Evolutionary conservation across 345 rosid genomes (phyloP), one percentile per base, ranked within the genome.

Genomic region (Cardamine resedifolia): DNA sequence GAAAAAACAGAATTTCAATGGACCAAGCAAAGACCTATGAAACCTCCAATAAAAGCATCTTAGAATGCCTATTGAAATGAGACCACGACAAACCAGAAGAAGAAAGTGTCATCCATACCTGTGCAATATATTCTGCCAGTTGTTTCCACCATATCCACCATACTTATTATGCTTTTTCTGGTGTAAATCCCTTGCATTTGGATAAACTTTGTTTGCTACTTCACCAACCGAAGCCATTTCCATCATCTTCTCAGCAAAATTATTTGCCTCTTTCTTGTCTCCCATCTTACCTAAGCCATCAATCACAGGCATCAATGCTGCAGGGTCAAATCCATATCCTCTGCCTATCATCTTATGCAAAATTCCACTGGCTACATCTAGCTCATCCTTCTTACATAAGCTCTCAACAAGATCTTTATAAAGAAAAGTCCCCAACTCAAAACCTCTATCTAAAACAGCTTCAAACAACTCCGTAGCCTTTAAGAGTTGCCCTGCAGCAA

Each of bases 231-330:
- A 84, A 82, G 87, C 88, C 92, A 86, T 84, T 71, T 86, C 96
- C 96, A 88, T 84, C 95, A 94, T 88, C 80, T 72, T 88, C 79
- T 91, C 92, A 3, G 92, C 86, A 71, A 91, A 89, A 71, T 71
- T 81, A 73, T 90, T 85, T 61, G 91, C 97, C 58, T 90, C 86
- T 16, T 76, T 81, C 79, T 90, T 90, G 59, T 81, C 84, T 76
- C 96, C 98, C 64, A 47, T 74, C 63, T 82, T 80, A 66, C 82
- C 80, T 64, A 88, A 79, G 75, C 86, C 92, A 80, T 95, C 98
- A 71, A 95, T 87, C 74, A 95, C 91, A 47, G 96, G 90, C 92
- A 95, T 87, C 72, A 90, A 87, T 68, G 88, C 77, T 52, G 98
- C 94, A 76, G 93, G 92, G 82, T 90, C 97, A 81, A 91, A 81